Evolutionary conservation across 176 grass and related monocot genomes (phyloP), one percentile per base, ranked within the genome.

Genomic region (Triticum turgidum): DNA sequence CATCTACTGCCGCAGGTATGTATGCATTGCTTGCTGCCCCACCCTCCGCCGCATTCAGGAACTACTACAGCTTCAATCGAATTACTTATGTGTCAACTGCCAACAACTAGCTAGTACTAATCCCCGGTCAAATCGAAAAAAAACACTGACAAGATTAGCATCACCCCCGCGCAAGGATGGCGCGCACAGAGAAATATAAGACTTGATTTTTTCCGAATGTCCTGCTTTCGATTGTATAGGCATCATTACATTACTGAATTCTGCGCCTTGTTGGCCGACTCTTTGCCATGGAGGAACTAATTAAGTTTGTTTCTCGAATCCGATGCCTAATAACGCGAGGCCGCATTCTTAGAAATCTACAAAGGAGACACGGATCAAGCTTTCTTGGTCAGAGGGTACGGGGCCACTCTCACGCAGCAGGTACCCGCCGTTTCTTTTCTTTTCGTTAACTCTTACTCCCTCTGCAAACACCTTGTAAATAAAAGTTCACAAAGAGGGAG

Each of bases 11-110:
- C 20, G 8, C 33, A 69, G 67, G 67, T 69, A 44, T 42, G 41
- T 0, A 69, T 4, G 34, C 9, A 20, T 18, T 37, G 32, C 30
- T 69, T 51, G 14, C 14, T 17, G 13, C 49, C 49, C 49, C 49
- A 6, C 5, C 49, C 49, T 52, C 14, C 49, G 14, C 49, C 49
- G 1, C 49, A 52, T 6, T 52, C 49, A 54, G 5, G 51, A 54
- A 0, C 0, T 18, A 54, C 44, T 54, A 6, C 49, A 18, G 12
- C 47, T 49, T 49, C 4, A 1, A 0, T 18, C 1, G 3, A 54
- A 6, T 0, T 54, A 54, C 51, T 18, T 54, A 49, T 49, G 51
- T 18, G 51, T 6, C 29, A 54, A 54, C 51, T 54, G 51, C 5
- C 15, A 54, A 6, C 51, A 18, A 54, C 15, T 49, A 44, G 10